Conservation (phyloP, 208 protist species). For the Crithidia expoeki region DNA sequence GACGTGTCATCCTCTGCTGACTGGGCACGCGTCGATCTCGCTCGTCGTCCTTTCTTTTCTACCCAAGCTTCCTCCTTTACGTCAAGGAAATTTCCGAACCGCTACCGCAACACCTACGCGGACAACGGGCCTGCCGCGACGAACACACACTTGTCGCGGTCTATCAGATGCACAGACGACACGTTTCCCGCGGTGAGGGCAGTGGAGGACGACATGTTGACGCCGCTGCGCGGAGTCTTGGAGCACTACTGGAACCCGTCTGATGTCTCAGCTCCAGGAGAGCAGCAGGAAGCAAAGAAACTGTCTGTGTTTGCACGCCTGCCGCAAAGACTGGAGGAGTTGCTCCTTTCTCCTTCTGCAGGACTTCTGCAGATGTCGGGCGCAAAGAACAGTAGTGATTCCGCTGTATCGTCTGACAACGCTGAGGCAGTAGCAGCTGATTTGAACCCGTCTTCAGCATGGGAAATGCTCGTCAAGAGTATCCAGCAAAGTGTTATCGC, state of each 20-base stretch:
- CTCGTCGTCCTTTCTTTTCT: conserved; percentile 34
- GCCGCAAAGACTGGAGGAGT: conserved; percentile 14
- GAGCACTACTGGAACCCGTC: conserved; percentile 45
- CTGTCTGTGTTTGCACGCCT: not conserved
- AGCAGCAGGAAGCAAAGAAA: not conserved
- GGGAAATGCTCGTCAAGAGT: conserved; percentile 6
- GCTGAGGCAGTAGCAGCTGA: not conserved
- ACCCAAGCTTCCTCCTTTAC: not conserved
- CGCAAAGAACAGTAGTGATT: no score
- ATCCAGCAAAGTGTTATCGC: not conserved
- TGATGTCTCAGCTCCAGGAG: not conserved
- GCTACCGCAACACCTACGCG: conserved; percentile 16
- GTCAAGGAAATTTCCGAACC: not conserved
- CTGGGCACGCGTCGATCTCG: conserved; percentile 35
- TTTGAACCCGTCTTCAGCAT: not conserved
- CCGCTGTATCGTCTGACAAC: not conserved
- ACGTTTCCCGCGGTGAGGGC: conserved; percentile 1
- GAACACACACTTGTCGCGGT: not conserved
- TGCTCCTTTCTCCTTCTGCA: conserved; percentile 13
- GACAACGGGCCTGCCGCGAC: conserved; percentile 13
- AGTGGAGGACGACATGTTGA: conserved; percentile 41
- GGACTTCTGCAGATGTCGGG: conserved; percentile 24
- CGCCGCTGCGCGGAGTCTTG: conserved; percentile 48
- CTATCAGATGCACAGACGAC: not conserved
- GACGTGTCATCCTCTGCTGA: conserved; percentile 19